Percentiles rank a stretch among this genome's conserved stretches.
Conservation (phyloP, 2,329 filamentous ascomycete genomes). For the Colletotrichum ledebouriae region DNA sequence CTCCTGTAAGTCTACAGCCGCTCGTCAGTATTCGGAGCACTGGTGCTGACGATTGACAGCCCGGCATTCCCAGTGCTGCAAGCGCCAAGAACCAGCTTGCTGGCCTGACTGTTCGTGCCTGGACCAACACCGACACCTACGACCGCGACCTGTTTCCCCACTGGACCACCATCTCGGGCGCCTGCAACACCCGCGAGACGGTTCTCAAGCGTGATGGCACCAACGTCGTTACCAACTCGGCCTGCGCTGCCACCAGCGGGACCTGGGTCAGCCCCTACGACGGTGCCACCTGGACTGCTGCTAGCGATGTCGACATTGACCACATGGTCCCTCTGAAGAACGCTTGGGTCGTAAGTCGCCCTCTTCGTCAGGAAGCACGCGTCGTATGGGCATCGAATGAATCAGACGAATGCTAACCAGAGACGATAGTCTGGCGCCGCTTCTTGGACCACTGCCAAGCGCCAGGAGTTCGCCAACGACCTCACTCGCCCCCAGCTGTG, state of each 20-base stretch:
- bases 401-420: conserved; percentile 15
- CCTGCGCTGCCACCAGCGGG: conserved; percentile 75
- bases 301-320: conserved; percentile 83
- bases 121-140: conserved; percentile 70
- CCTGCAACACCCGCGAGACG: conserved; percentile 79
- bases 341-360: conserved; percentile 76
- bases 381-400: not conserved
- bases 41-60: conserved; percentile 49
- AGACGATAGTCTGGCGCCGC: conserved; percentile 74
- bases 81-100: conserved; percentile 70
- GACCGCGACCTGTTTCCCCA: conserved; percentile 77
- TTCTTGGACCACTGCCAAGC: conserved; percentile 76
- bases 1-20: conserved; percentile 44
- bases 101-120: conserved; percentile 68
- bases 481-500: conserved; percentile 80
- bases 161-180: conserved; percentile 75
- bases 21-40: not conserved
- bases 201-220: conserved; percentile 82
- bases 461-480: conserved; percentile 83
- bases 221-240: conserved; percentile 67
- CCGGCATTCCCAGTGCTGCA: conserved; percentile 72
- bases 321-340: conserved; percentile 86
- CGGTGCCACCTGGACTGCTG: conserved; percentile 75
- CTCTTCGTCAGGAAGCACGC: not conserved
- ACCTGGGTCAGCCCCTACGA: conserved; percentile 81